Conservation (phyloP, 768 basidiomycete genomes). For the Kwoniella mangroviensis region DNA sequence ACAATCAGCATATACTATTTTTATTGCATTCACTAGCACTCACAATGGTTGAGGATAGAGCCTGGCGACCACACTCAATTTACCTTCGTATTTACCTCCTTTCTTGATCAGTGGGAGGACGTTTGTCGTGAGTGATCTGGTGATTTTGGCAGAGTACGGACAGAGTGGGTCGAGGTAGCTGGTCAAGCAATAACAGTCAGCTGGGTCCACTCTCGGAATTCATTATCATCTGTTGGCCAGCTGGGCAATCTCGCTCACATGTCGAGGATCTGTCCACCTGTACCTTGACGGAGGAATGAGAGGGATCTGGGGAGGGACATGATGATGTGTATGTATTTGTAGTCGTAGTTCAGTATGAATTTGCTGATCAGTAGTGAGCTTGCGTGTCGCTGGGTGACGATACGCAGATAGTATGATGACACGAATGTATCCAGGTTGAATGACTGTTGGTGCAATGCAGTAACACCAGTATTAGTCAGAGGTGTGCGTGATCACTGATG, state of each 20-base stretch:
- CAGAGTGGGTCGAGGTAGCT: slow-evolving; percentile 53
- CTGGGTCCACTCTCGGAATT: no score
- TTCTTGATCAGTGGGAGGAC: slow-evolving; percentile 45
- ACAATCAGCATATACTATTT: background rate
- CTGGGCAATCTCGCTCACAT: slow-evolving; percentile 35
- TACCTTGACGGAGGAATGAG: slow-evolving; percentile 44
- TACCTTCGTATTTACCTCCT: slow-evolving; percentile 66
- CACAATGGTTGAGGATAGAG: slow-evolving; percentile 58
- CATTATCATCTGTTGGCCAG: no score
- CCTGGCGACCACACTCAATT: slow-evolving; percentile 66
- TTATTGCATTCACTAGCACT: background rate
- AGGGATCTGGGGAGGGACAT: slow-evolving; percentile 48
- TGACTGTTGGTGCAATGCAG: no score
- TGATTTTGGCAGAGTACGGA: slow-evolving; percentile 52
- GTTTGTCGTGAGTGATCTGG: slow-evolving; percentile 38
- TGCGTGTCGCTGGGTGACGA: no score
- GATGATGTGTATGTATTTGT: background rate
- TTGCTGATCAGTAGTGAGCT: no score
- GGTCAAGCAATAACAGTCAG: background rate
- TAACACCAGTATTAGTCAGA: no score
- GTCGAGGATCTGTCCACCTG: slow-evolving; percentile 46
- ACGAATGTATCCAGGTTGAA: no score
- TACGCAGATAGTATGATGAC: no score
- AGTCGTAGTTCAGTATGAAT: background rate
- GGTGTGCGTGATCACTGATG: no score